These are phyloP conservation scores for Linnemannia elongata DNA, from an alignment of 192 early-diverging fungal species.

Conservation along the genomic window DNA sequence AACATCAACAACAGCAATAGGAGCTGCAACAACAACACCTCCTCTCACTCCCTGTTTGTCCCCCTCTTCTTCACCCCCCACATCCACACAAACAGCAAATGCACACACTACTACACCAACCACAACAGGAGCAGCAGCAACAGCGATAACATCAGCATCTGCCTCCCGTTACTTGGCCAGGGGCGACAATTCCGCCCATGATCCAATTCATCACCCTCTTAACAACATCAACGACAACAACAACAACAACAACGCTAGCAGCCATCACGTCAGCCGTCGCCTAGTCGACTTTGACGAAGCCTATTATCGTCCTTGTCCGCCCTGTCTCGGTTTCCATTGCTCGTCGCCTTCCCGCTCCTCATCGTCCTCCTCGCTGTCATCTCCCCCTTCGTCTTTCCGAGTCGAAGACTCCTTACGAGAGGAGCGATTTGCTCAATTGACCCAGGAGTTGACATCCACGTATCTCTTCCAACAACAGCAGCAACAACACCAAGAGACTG, in stretches of 20 bases:
- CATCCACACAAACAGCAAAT: neutral
- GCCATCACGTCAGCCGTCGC: neutral
- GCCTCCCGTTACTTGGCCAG: neutral
- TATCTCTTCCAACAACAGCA: conserved; percentile 9
- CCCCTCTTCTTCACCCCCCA: neutral
- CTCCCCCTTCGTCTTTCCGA: neutral
- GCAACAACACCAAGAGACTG: conserved; percentile 17
- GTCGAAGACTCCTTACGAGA: conserved; percentile 5
- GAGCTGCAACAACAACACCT: neutral
- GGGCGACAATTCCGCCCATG: neutral
- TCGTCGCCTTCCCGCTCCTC: conserved; percentile 2
- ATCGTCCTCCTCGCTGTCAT: neutral
- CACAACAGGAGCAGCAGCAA: neutral
- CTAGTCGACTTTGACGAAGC: conserved; percentile 1
- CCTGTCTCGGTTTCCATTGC: conserved; percentile 24
- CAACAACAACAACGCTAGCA: neutral
- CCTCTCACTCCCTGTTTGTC: neutral
- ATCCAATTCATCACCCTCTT: conserved; percentile 4
- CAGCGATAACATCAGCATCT: neutral
- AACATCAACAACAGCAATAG: neutral
- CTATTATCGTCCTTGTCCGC: conserved; percentile 13
- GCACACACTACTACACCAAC: neutral
- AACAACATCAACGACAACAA: conserved; percentile 6
- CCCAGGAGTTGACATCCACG: conserved; percentile 7
- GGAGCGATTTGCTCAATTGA: conserved; percentile 24